Percentiles rank a stretch among this genome's conserved stretches.
Evolutionary conservation across 208 protist species (phyloP).

Genomic region (Leishmania mexicana): DNA sequence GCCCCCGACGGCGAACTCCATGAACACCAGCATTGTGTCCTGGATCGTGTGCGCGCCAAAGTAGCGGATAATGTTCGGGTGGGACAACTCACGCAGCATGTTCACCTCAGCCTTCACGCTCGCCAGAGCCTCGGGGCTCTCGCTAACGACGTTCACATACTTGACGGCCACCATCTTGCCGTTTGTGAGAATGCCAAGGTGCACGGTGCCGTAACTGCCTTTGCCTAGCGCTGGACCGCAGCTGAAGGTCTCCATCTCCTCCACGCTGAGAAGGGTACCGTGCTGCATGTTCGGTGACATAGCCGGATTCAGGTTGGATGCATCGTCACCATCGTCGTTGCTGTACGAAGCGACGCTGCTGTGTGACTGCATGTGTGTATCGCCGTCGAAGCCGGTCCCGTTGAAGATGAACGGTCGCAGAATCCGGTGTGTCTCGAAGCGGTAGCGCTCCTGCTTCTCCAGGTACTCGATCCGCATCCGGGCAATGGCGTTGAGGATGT

Average conservation of each 20-base stretch:
- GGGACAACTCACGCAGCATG: constrained; percentile 74
- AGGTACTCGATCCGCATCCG: constrained; percentile 75
- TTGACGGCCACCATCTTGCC: constrained; percentile 69
- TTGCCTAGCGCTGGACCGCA: constrained; percentile 75
- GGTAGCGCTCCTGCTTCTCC: constrained; percentile 76
- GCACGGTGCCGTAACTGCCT: constrained; percentile 71
- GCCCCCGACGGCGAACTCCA: constrained; percentile 91
- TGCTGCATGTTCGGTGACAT: constrained; percentile 33
- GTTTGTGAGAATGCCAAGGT: constrained; percentile 62
- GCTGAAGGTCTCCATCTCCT: constrained; percentile 82
- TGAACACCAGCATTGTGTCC: constrained; percentile 85
- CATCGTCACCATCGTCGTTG: constrained; percentile 22
- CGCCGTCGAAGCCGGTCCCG: constrained; percentile 10
- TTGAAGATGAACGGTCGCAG: constrained; percentile 50
- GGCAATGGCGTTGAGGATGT: constrained; percentile 65
- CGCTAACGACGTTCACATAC: constrained; percentile 61
- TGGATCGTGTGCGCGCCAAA: constrained; percentile 70
- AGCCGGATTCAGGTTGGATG: constrained; percentile 18
- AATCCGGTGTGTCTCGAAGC: constrained; percentile 53
- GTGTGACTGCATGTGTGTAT: constrained; percentile 16
- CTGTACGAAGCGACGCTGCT: constrained; percentile 11
- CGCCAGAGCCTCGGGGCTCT: constrained; percentile 48
- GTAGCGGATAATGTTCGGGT: constrained; percentile 89
- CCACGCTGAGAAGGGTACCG: constrained; percentile 47
- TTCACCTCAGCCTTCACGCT: constrained; percentile 72